Evolutionary conservation across 768 basidiomycete genomes (phyloP).

Genomic region (Candolleomyces eurysporus): DNA sequence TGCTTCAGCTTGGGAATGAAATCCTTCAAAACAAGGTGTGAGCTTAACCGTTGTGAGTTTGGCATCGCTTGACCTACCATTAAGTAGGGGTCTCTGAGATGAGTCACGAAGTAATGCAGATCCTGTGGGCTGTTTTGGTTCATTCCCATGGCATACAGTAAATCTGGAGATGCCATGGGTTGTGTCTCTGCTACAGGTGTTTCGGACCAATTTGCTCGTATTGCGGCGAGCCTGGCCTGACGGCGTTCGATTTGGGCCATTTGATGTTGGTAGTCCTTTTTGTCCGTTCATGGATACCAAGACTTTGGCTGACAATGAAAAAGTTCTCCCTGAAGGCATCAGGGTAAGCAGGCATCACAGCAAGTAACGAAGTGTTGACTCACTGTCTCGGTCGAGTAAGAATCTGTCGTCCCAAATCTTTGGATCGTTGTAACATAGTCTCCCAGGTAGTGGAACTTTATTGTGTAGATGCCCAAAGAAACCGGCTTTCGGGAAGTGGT

Average conservation of each 20-base stretch:
- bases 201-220: neutral
- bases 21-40: neutral
- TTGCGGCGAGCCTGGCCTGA: neutral
- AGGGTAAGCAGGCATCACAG: constrained; percentile 23
- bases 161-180: neutral
- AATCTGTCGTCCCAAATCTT: no score
- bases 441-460: no score
- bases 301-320: neutral
- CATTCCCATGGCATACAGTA: neutral
- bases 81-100: no score
- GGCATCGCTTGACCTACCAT: neutral
- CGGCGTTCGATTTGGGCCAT: neutral
- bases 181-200: neutral
- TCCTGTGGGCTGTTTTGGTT: no score
- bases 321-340: neutral
- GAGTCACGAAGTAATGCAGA: no score
- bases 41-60: neutral
- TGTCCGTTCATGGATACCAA: neutral
- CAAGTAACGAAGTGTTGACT: no score
- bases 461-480: no score
- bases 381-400: neutral
- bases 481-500: neutral
- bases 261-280: neutral
- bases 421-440: no score
- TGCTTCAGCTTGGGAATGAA: neutral